These are phyloP conservation scores for Trametes sp. DNA, from an alignment of 1,284 basidiomycete species.

Conservation along the genomic window DNA sequence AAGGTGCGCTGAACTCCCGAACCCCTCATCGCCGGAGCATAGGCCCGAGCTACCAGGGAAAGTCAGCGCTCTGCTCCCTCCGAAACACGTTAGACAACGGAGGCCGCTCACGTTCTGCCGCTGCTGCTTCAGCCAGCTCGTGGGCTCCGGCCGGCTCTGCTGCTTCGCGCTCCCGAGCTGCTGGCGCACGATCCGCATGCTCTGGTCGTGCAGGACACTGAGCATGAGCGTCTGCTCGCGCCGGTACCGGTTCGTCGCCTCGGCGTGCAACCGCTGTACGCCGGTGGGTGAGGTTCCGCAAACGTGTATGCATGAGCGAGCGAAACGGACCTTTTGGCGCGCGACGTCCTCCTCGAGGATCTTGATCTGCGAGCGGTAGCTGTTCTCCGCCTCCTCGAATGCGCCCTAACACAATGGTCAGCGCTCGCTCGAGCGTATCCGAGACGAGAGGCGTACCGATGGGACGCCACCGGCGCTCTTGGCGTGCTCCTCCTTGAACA, in stretches of 20 bases:
- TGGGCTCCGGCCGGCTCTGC: conserved; percentile 52
- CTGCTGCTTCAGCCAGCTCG: conserved; percentile 69
- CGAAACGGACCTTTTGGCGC: conserved; percentile 56
- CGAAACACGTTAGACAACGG: background rate
- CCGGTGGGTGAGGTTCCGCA: background rate
- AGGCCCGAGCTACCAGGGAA: conserved; percentile 46
- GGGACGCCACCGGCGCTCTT: conserved; percentile 48
- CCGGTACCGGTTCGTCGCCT: conserved; percentile 68
- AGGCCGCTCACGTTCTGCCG: conserved; percentile 54
- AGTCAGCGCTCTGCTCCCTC: background rate
- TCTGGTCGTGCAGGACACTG: conserved; percentile 73
- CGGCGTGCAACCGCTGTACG: conserved; percentile 58
- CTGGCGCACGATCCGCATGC: conserved; percentile 68
- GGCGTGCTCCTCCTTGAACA: conserved; percentile 81
- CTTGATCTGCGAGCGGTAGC: conserved; percentile 74
- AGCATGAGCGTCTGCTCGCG: conserved; percentile 85
- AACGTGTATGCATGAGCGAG: conserved; percentile 12
- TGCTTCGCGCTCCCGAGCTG: conserved; percentile 51
- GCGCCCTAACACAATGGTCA: conserved; percentile 46
- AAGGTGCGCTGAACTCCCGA: background rate
- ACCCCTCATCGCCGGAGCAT: conserved; percentile 40
- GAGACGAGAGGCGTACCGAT: conserved; percentile 34
- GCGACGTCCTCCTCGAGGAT: conserved; percentile 74
- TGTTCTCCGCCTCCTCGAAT: conserved; percentile 77
- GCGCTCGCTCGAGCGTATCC: background rate